phyloP scores from a whole-genome alignment of 768 basidiomycete genomes.

The Pluteus cervinus region DNA sequence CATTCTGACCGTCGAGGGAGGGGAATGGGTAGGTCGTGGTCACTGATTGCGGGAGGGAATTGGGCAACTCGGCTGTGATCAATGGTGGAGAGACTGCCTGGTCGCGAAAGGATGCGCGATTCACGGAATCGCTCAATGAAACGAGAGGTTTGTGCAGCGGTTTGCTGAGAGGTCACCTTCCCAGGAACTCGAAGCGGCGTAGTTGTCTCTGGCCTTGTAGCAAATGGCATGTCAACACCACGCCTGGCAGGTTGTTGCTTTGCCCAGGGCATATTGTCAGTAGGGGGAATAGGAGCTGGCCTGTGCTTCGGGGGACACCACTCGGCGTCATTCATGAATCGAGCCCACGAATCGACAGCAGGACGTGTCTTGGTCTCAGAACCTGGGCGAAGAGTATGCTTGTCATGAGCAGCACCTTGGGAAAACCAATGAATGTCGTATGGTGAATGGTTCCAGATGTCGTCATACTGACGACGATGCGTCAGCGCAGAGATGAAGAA shows the following conservation, averaged over 20 bases:
- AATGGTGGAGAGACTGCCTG: no score
- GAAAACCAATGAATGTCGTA: conserved; percentile 56
- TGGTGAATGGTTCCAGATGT: conserved; percentile 49
- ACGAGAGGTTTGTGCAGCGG: conserved; percentile 21
- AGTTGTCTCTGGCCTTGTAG: conserved; percentile 11
- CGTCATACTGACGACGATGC: conserved; percentile 35
- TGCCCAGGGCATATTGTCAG: conserved; percentile 45
- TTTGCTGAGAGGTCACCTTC: conserved; percentile 12
- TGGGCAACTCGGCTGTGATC: no score
- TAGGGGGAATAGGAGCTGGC: conserved; percentile 7
- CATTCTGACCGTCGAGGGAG: conserved; percentile 45
- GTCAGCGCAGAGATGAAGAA: conserved; percentile 40
- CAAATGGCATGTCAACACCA: conserved; percentile 54
- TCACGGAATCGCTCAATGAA: conserved; percentile 37
- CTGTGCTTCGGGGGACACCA: conserved; percentile 14
- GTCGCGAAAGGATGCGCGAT: conserved; percentile 24
- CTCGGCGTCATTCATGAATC: conserved; percentile 23
- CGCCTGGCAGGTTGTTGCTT: conserved; percentile 36
- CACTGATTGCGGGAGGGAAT: conserved; percentile 34
- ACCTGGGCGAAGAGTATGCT: no score
- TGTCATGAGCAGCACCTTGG: no score
- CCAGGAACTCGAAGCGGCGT: conserved; percentile 15
- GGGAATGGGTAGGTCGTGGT: conserved; percentile 54
- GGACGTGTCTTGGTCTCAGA: no score
- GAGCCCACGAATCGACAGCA: conserved; percentile 5